These are phyloP conservation scores for Aspergillus sp. DNA, from an alignment of 2,329 filamentous ascomycete species.

Conservation along the genomic window DNA sequence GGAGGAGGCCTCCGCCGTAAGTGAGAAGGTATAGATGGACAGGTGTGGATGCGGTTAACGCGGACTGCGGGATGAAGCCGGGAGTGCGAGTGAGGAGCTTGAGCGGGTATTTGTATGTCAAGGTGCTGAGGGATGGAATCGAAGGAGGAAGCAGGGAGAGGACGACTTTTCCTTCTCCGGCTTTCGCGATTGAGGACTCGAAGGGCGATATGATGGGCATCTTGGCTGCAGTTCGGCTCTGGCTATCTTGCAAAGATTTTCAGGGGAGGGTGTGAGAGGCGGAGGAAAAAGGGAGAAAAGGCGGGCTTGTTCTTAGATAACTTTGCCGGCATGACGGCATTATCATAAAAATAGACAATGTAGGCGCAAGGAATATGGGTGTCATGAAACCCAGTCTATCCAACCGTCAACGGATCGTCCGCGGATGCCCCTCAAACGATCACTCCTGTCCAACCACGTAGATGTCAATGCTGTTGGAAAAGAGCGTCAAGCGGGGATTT, in stretches of 20 bases:
- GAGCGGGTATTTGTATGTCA: constrained; percentile 91
- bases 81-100: constrained; percentile 86
- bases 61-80: constrained; percentile 59
- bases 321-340: background rate
- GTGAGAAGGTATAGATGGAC: constrained; percentile 87
- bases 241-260: background rate
- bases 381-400: constrained; percentile 5
- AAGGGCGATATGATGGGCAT: constrained; percentile 68
- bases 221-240: background rate
- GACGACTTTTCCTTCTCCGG: constrained; percentile 79
- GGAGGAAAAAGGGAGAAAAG: background rate
- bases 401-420: constrained; percentile 1
- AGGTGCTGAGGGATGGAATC: constrained; percentile 70
- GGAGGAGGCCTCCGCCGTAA: constrained; percentile 91
- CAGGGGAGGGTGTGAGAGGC: constrained; percentile 4
- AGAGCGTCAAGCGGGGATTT: constrained; percentile 22
- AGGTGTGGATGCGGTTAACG: constrained; percentile 51
- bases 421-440: background rate
- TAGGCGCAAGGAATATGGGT: constrained; percentile 3
- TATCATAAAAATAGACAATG: constrained; percentile 4
- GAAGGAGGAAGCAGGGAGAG: constrained; percentile 73
- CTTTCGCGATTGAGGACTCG: constrained; percentile 70
- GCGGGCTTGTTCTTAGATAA: background rate
- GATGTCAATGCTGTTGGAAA: constrained; percentile 5
- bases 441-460: background rate